Base-by-base conservation (phyloP, 176 grass and related monocot genomes). In the Triticum turgidum region DNA sequence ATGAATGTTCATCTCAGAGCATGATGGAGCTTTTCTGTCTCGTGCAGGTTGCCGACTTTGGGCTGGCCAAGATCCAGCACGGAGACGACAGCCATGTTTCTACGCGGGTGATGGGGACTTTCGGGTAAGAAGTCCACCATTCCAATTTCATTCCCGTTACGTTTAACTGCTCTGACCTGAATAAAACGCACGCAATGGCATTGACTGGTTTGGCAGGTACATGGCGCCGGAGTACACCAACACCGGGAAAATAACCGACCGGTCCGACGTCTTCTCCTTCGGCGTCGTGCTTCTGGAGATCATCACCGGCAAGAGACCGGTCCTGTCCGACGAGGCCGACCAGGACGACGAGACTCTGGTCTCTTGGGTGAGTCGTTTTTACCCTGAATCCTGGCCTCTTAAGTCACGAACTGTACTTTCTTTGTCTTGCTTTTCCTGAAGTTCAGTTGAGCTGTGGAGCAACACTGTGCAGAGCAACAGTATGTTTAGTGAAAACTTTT, bases 1-100 rank as follows among this genome's bases (percentile, higher is more conserved):
- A 2, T 59, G 56, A 9, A 25, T 35, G 1, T 80, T 77, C 78
- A 5, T 61, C 70, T 82, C 68, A 32, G n/a, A 37, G 44, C 0
- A 1, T 76, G 69, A 68, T 3, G 5, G 54, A 59, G 56, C 56
- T 59, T 59, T 3, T 59, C 56, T 88, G 27, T 81, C 27, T 3
- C 11, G 12, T 86, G 20, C 91, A 98, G 96, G 96, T 98, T 84
- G 80, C 96, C 33, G 96, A 98, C 79, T 98, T 98, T 33, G 93
- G 93, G 47, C 83, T 95, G 64, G 96, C 96, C 29, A 98, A 92
- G 75, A 86, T 92, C 75, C 91, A 94, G 35, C 15, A 38, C 6
- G 72, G 27, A 30, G 78, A 84, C 18, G 65, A 92, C 24, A 88
- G 84, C 2, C 90, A 94, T 18, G 90, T 94, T 73, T 94, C 91